Evolutionary conservation across 164 flowering plant species (phyloP), one percentile per base, ranked within the genome.

Genomic region (Magnolia kwangsiensis): DNA sequence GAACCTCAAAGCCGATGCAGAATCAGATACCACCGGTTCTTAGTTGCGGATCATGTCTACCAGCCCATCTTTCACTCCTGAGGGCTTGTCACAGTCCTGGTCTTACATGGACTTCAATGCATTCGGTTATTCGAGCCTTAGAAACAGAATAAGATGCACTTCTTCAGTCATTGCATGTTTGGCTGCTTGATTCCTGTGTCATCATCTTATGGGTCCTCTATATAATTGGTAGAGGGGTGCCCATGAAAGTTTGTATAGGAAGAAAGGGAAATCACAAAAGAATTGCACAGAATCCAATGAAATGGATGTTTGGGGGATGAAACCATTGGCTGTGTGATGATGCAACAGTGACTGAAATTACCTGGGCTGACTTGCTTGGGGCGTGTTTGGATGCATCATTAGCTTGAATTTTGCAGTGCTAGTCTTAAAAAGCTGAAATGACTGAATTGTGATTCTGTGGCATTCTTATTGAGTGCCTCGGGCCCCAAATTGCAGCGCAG

Each of bases 1-100:
- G 69, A 75, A 72, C 16, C 72, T 78, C 55, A 63, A 71, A 19
- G 11, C 59, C 8, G 50, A 67, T 70, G 58, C 9, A 19, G 16
- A 74, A 11, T 78, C 69, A 45, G 75, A 63, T 63, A 78, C 66
- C 7, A 67, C 3, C 45, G 69, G 80, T 68, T 68, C 66, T 23
- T 67, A 63, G 63, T 71, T 75, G 66, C 74, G 27, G 37, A 31
- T 29, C 6, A 13, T 18, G 49, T 55, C 51, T 51, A 19, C 37
- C 1, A 16, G 49, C 51, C 8, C 23, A 21, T 11, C 24, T 7
- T 74, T 45, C 19, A n/a, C 27, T 63, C 51, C 64, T 13, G 55
- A 0, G 61, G n/a, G 7, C 5, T 13, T 13, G 11, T 18, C 45
- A 18, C 23, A n/a, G 45, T 24, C 67, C 21, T 66, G 11, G 24